Percentiles rank a stretch among this genome's conserved stretches.
These are phyloP conservation scores for Trichoderma erinaceum DNA, from an alignment of 495 filamentous ascomycete genomes.

Conservation along the genomic window DNA sequence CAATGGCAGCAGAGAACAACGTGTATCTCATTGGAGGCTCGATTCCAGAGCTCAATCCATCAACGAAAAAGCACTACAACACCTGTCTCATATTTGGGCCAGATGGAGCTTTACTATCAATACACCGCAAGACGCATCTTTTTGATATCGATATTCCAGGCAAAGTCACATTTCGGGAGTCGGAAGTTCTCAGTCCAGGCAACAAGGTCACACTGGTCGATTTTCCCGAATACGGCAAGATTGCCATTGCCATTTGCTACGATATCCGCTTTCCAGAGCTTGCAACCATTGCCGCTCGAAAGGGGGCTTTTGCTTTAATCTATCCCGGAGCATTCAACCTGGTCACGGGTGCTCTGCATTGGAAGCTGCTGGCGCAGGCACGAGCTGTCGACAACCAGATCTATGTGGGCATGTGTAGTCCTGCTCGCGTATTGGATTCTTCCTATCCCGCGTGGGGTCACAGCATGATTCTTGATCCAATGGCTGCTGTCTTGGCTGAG, in stretches of 20 bases:
- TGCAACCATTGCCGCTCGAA: constrained; percentile 78
- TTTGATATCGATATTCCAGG: constrained; percentile 99
- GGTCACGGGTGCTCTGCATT: constrained; percentile 88
- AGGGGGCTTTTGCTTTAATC: constrained; percentile 66
- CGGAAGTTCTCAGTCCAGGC: constrained; percentile 81
- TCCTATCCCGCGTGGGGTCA: constrained; percentile 90
- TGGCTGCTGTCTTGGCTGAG: constrained; percentile 69
- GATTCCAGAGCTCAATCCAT: constrained; percentile 65
- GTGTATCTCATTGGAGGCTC: constrained; percentile 85
- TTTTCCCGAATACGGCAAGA: constrained; percentile 74
- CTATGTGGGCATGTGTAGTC: constrained; percentile 89
- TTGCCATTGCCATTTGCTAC: constrained; percentile 91
- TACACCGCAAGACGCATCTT: constrained; percentile 88
- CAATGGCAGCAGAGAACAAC: constrained; percentile 68
- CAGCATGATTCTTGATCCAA: constrained; percentile 82
- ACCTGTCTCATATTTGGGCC: constrained; percentile 81
- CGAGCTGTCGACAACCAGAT: constrained; percentile 91
- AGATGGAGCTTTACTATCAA: constrained; percentile 65
- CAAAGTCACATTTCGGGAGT: constrained; percentile 85
- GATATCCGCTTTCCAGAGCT: constrained; percentile 95
- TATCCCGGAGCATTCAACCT: constrained; percentile 96
- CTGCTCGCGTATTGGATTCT: constrained; percentile 70
- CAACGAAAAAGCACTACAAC: constrained; percentile 74
- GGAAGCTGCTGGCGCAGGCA: constrained; percentile 74
- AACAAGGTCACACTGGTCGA: constrained; percentile 76